Conservation (phyloP, 495 filamentous ascomycete species). For the Extremus antarcticus region DNA sequence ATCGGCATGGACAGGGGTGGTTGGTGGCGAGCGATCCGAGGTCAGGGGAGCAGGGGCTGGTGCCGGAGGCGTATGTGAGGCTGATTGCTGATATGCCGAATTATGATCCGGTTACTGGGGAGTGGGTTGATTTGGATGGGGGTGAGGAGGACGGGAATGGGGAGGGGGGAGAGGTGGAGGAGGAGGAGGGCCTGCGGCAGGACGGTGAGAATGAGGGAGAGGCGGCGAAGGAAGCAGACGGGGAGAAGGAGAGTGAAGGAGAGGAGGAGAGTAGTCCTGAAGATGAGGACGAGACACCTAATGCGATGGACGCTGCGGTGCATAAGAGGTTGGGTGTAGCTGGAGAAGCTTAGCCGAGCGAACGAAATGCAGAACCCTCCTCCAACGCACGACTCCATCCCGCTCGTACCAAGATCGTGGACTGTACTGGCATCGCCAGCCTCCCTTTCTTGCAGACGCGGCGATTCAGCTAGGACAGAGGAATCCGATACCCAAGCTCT, state of each 20-base stretch:
- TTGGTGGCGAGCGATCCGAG: slow-evolving; percentile 93
- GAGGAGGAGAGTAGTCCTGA: background rate
- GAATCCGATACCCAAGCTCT: too few species aligned
- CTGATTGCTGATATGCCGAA: slow-evolving; percentile 68
- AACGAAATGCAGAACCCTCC: too few species aligned
- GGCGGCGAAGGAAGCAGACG: background rate
- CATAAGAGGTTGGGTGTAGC: background rate
- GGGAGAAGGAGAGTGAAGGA: background rate
- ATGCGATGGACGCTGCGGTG: background rate
- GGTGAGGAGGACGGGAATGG: background rate
- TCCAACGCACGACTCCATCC: too few species aligned
- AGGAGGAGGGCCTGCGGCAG: too few species aligned
- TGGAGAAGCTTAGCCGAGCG: too few species aligned
- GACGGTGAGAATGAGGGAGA: background rate
- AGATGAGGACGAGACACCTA: too few species aligned
- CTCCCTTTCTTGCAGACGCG: too few species aligned
- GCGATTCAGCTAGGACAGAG: too few species aligned
- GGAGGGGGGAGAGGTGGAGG: background rate
- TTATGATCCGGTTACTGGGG: slow-evolving; percentile 25
- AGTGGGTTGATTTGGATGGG: slow-evolving; percentile 27
- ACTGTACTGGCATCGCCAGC: too few species aligned
- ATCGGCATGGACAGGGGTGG: slow-evolving; percentile 93
- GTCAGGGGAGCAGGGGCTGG: slow-evolving; percentile 76
- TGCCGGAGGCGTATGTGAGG: slow-evolving; percentile 94
- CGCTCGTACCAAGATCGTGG: too few species aligned